phyloP scores from a whole-genome alignment of 805 yeast species.

The Pichia cephalocereana region DNA sequence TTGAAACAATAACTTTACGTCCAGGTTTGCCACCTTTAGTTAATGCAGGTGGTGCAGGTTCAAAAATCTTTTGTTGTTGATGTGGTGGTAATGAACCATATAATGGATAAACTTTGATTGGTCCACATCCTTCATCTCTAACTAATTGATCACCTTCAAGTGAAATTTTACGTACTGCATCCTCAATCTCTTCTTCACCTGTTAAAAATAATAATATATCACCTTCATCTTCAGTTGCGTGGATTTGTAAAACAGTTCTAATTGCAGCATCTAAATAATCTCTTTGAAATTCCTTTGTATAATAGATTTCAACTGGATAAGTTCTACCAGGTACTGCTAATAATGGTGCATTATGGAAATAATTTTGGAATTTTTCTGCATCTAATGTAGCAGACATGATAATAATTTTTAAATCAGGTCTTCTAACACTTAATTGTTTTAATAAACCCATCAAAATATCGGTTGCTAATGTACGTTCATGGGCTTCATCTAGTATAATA shows the following conservation, averaged over 20 bases:
- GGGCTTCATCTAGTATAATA: constrained; percentile 94
- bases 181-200: constrained; percentile 98
- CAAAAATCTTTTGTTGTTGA: constrained; percentile 90
- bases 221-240: constrained; percentile 92
- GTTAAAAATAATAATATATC: constrained; percentile 81
- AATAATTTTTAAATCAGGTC: constrained; percentile 84
- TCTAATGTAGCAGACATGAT: constrained; percentile 98
- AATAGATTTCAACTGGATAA: constrained; percentile 92
- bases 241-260: constrained; percentile 90
- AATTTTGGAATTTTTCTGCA: constrained; percentile 88
- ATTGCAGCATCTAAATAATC: constrained; percentile 94
- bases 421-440: constrained; percentile 68
- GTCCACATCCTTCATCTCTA: constrained; percentile 88
- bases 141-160: constrained; percentile 83
- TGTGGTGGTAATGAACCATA: constrained; percentile 96
- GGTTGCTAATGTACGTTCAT: constrained; percentile 93
- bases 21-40: constrained; percentile 83
- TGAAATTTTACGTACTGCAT: constrained; percentile 82
- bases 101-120: constrained; percentile 79
- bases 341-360: constrained; percentile 86
- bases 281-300: constrained; percentile 93
- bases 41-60: constrained; percentile 74
- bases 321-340: constrained; percentile 98
- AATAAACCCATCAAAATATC: constrained; percentile 94
- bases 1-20: constrained; percentile 82